phyloP scores from a whole-genome alignment of 2,329 filamentous ascomycete species.

The Pseudocercospora fijiensis region DNA sequence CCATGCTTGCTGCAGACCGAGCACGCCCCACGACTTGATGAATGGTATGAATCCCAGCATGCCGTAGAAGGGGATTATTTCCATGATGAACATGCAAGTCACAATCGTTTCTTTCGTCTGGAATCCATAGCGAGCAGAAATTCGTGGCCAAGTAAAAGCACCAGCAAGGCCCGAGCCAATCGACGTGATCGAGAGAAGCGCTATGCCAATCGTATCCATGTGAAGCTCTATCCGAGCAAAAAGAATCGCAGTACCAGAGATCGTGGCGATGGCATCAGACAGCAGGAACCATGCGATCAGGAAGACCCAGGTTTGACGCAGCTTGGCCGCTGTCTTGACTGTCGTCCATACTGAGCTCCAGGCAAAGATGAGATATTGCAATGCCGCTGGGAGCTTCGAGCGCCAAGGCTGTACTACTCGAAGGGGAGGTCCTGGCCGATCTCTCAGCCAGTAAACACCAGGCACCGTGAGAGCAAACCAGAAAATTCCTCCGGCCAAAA shows the following conservation, averaged over 20 bases:
- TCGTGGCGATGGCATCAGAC: constrained; percentile 88
- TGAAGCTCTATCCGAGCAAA: constrained; percentile 88
- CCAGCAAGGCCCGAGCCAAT: constrained; percentile 82
- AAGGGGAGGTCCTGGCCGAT: constrained; percentile 67
- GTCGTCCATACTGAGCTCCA: constrained; percentile 82
- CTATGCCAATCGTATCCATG: constrained; percentile 82
- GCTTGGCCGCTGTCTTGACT: constrained; percentile 64
- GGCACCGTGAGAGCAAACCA: constrained; percentile 87
- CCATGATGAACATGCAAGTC: constrained; percentile 78
- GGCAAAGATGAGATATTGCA: constrained; percentile 74
- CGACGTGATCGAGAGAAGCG: constrained; percentile 84
- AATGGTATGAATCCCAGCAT: constrained; percentile 79
- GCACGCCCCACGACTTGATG: constrained; percentile 67
- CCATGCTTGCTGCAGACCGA: constrained; percentile 82
- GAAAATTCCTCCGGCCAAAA: constrained; percentile 81
- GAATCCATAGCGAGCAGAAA: constrained; percentile 66
- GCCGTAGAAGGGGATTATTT: constrained; percentile 86
- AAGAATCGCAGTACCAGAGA: constrained; percentile 87
- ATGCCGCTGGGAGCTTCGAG: constrained; percentile 16
- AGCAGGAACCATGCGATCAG: constrained; percentile 86
- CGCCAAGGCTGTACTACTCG: constrained; percentile 38
- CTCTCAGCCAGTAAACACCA: constrained; percentile 74
- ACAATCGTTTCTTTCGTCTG: constrained; percentile 80
- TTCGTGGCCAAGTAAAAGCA: constrained; percentile 79
- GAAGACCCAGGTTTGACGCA: constrained; percentile 72